Base-by-base conservation (phyloP, 2,329 filamentous ascomycete genomes). In the Teratosphaeria epicoccoides region DNA sequence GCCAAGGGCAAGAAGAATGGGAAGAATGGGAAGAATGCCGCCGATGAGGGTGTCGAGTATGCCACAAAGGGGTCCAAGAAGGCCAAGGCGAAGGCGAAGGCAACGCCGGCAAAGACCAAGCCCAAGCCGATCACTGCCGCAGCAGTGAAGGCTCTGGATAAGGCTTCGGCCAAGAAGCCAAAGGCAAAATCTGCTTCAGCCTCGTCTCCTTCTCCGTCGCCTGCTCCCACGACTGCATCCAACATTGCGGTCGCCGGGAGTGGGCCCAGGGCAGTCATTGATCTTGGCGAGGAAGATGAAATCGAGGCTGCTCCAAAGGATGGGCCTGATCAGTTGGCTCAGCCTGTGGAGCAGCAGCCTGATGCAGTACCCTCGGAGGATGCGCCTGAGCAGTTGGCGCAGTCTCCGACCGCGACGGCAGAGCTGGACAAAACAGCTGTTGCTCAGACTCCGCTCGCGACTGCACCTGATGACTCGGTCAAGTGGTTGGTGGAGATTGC, bases 1-100 rank as follows among this genome's bases (percentile, higher is more conserved):
- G 33, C 3, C 14, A 40, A 50, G 49, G 40, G 40, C 23, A 50
- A 52, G 43, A 24, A 29, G 26, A 43, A 25, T 44, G 49, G 33
- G 33, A 33, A 33, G n/a, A 24, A 17, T 22, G 43, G 49, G 33
- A 52, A 49, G 37, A 46, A 47, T 14, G 20, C 46, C 9, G 46
- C 33, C n/a, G 26, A 14, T 33, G 46, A 23, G 10, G 25, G 25
- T 6, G n/a, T 20, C 33, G 26, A 37, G 4, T 33, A 24, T 12
- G 14, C n/a, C 5, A 14, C 45, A 24, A 53, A 48, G 17, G 50
- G 33, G 40, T 25, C 49, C 43, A 40, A 40, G 33, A 40, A 40
- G 33, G n/a, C 33, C 2, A 40, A 17, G 12, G 20, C 43, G 22
- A 46, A 46, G 22, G 14, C 43, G 4, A 46, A 46, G n/a, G 43